Evolutionary conservation across 169 alveolate species (phyloP), one percentile per base, ranked within the genome.

Genomic region (Perkinsus chesapeaki): DNA sequence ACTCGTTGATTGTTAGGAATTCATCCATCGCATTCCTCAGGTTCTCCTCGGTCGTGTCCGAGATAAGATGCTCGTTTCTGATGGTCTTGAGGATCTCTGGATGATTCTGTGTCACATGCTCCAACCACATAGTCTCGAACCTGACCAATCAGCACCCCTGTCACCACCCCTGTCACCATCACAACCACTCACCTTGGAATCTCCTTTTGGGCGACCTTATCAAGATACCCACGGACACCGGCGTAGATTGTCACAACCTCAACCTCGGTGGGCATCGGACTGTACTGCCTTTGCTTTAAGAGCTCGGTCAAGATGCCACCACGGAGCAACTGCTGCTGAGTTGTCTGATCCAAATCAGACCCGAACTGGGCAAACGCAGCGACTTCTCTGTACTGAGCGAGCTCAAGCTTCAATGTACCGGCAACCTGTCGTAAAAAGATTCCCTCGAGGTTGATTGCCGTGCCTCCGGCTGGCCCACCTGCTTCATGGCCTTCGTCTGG

Each of bases 321-420:
- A 95, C 99, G 96, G 93, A 98, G 98, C 93, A 99, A 96, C 95
- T 97, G 96, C 92, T 98, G 97, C 96, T 98, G 99, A 39, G 99
- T 99, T 39, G 99, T 93, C 48, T 99, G 99, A 94, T 98, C 99
- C 93, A 98, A 94, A 94, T 98, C 99, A 31, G 99, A 92, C 91
- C 99, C 99, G 97, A 98, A 98, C 95, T 98, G 99, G 47, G 99
- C 98, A 96, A 98, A 98, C 39, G 99, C 99, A 27, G 99, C 99
- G 72, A 98, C 99, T 96, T 99, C 99, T 94, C 99, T 96, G 96
- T 97, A 98, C 96, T 98, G 98, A 48, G 99, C 99, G 93, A 99
- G 95, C 94, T 98, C 99, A 60, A 98, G 96, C 97, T 98, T 99
- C 97, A 98, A 96, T 47, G 99, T 97, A 91, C 99, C 99, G 34